phyloP scores from a whole-genome alignment of 2,329 filamentous ascomycete species.

The Ophiocordyceps camponoti-floridani region DNA sequence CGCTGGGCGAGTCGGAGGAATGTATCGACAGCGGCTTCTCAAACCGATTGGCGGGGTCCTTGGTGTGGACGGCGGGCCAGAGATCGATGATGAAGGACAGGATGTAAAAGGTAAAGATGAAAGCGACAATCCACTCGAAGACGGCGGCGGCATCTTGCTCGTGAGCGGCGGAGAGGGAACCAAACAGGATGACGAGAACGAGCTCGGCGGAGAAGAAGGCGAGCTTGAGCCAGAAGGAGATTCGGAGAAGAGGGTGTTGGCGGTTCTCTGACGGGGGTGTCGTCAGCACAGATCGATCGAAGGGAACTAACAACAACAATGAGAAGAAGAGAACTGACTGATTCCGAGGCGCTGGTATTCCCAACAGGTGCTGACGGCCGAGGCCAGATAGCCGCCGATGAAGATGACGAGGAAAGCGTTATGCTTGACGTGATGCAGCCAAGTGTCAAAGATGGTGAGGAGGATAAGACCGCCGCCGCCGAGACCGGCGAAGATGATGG shows the following conservation, averaged over 20 bases:
- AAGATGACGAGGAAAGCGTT: slow-evolving; percentile 66
- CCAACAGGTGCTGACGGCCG: slow-evolving; percentile 73
- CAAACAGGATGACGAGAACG: slow-evolving; percentile 56
- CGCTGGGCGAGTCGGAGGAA: neutral
- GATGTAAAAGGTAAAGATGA: slow-evolving; percentile 78
- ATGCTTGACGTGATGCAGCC: slow-evolving; percentile 48
- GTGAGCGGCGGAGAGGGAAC: slow-evolving; percentile 27
- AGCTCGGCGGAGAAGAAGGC: slow-evolving; percentile 69
- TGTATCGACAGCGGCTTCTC: slow-evolving; percentile 6
- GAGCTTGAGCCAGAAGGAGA: slow-evolving; percentile 79
- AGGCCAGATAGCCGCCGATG: slow-evolving; percentile 69
- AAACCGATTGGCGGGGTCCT: slow-evolving; percentile 13
- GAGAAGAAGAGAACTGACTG: slow-evolving; percentile 22
- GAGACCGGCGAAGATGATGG: slow-evolving; percentile 49
- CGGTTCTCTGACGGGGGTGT: slow-evolving; percentile 38
- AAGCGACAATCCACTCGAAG: slow-evolving; percentile 62
- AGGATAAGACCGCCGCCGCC: slow-evolving; percentile 70
- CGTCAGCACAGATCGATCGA: neutral
- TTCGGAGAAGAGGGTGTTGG: slow-evolving; percentile 51
- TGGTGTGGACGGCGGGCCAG: slow-evolving; percentile 54
- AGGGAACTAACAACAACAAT: too few species aligned
- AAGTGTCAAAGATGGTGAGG: slow-evolving; percentile 71
- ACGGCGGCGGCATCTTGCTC: slow-evolving; percentile 51
- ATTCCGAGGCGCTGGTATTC: slow-evolving; percentile 78
- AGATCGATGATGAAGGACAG: slow-evolving; percentile 80